Base-by-base conservation (phyloP, 169 alveolate genomes). In the Miamiensis avidus region DNA sequence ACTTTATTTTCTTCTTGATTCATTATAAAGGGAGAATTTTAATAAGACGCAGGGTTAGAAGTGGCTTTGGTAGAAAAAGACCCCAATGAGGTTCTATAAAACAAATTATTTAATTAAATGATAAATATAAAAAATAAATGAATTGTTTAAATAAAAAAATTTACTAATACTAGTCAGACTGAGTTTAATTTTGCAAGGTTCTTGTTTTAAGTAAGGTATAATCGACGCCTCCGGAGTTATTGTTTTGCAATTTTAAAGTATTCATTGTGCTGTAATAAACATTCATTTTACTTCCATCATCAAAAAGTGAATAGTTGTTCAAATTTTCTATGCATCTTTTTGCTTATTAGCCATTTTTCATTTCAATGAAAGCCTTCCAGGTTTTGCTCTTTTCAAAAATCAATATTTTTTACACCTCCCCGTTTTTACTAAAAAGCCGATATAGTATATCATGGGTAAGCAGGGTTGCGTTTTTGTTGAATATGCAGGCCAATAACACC, bases 161-260 rank as follows among this genome's bases (percentile, higher is more conserved):
- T n/a, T n/a, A n/a, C n/a, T 4, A 49, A 4, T 49, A 49, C 20
- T 49, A 11, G 69, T 11, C 4, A 11, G 20, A 49, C 69, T 49
- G 69, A 20, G 26, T 4, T 49, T 49, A 11, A 11, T 49, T 49
- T 49, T 20, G 69, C 69, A 11, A 11, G 20, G 20, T 20, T 49
- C 26, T 49, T 49, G 20, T 49, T 33, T 73, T 79, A 0, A 85
- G 76, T 29, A 34, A 74, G n/a, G 78, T 73, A 75, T 85, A 85
- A 34, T 85, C 89, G 25, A 85, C 85, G 29, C 89, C 89, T 4
- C 89, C 89, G 20, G 89, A 85, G 49, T 85, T 85, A 34, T 78
- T 78, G 34, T 85, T 85, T 29, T 78, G 75, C 34, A 85, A 85
- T 34, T 78, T 81, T 31, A 85, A 75, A 34, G 32, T 26, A 25